A percentile compares a stretch with the other conserved stretches of the same genome.
phyloP scores from a whole-genome alignment of 1,284 basidiomycete species.

The Cutaneotrichosporon cutaneum region DNA sequence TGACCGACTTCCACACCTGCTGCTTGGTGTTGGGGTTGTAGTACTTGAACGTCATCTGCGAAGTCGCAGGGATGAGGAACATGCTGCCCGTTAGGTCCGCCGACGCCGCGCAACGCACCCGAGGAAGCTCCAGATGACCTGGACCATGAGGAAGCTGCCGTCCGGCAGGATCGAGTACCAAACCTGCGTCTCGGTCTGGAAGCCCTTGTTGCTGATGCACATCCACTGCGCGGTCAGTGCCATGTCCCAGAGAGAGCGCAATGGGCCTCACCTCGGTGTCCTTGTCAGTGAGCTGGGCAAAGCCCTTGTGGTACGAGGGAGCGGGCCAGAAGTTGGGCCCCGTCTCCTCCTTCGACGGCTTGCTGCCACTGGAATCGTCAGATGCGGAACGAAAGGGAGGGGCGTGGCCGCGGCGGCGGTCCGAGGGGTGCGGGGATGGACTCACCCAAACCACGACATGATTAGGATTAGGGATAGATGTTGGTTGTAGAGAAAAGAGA shows the following conservation, averaged over 20 bases:
- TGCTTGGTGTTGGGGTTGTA: conserved; percentile 77
- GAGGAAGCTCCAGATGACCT: conserved; percentile 91
- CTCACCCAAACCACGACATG: conserved; percentile 24
- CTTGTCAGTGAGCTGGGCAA: conserved; percentile 40
- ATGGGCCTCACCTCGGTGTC: conserved; percentile 46
- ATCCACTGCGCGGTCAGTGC: conserved; percentile 59
- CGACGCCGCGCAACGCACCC: conserved; percentile 61
- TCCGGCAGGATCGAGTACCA: conserved; percentile 85
- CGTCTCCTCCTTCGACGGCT: conserved; percentile 2
- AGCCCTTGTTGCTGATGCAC: conserved; percentile 68
- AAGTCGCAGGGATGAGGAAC: conserved; percentile 63
- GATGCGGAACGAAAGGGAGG: neutral
- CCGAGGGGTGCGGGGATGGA: neutral
- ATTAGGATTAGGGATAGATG: neutral
- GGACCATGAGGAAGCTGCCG: conserved; percentile 78
- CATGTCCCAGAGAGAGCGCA: neutral
- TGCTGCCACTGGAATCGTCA: conserved; percentile 5
- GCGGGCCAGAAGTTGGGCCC: conserved; percentile 74
- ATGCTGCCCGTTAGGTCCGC: conserved; percentile 31
- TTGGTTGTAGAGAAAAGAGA: neutral
- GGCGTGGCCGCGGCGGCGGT: neutral
- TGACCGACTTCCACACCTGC: conserved; percentile 83
- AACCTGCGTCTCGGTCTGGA: conserved; percentile 86
- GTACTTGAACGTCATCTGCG: conserved; percentile 93
- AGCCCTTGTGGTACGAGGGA: conserved; percentile 55